Conservation (phyloP, 2,329 filamentous ascomycete species). For the Cytospora paraplurivora region DNA sequence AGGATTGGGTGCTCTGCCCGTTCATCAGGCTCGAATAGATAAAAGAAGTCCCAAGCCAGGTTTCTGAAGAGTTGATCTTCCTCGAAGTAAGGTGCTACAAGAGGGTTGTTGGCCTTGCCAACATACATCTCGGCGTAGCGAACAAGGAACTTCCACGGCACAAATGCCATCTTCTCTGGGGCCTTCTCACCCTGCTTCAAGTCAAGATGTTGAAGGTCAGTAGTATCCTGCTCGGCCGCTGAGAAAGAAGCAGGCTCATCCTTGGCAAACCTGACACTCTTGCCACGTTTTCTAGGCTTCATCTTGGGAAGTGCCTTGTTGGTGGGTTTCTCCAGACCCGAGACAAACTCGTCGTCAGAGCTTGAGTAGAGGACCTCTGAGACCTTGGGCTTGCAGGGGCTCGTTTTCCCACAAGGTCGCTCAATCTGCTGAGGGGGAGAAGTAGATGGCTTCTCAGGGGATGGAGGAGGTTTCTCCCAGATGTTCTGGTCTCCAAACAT, state of each 20-base stretch:
- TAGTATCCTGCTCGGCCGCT: slow-evolving; percentile 9
- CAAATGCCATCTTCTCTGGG: slow-evolving; percentile 42
- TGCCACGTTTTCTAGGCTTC: neutral
- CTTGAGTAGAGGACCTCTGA: neutral
- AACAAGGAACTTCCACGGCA: slow-evolving; percentile 55
- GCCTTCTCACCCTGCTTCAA: slow-evolving; percentile 36
- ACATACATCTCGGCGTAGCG: slow-evolving; percentile 64
- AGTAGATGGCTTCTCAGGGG: neutral
- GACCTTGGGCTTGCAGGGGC: neutral
- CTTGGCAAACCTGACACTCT: neutral
- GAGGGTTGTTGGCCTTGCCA: slow-evolving; percentile 53
- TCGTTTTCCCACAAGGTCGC: neutral
- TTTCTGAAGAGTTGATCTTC: slow-evolving; percentile 57
- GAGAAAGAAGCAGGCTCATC: neutral
- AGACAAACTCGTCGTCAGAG: slow-evolving; percentile 5
- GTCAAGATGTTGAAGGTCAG: slow-evolving; percentile 19
- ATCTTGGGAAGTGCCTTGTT: neutral
- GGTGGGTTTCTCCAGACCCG: slow-evolving; percentile 4
- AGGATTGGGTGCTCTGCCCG: slow-evolving; percentile 57
- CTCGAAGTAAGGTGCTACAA: slow-evolving; percentile 56
- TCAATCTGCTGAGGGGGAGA: neutral
- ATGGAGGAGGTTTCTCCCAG: slow-evolving; percentile 16
- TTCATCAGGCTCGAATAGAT: slow-evolving; percentile 57
- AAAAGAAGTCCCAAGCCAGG: slow-evolving; percentile 75
- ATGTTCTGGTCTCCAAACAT: slow-evolving; percentile 22